Percentiles rank a stretch among this genome's conserved stretches.
Conservation (phyloP, 2,329 filamentous ascomycete genomes). For the Catunica adiposa region DNA sequence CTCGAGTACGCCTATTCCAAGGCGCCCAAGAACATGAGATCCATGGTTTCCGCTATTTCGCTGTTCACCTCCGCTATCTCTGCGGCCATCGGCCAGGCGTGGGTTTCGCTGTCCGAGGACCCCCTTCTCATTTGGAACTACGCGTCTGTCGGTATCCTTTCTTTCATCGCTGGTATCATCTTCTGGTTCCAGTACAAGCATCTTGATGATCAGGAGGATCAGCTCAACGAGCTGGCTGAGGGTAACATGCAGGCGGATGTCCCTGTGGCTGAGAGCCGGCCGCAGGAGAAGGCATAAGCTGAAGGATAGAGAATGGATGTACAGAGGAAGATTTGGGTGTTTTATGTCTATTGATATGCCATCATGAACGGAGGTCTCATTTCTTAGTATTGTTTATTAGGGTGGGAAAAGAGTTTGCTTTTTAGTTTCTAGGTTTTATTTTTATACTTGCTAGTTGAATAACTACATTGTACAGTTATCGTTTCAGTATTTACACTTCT, state of each 20-base stretch:
- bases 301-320: neutral
- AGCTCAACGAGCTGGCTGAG: constrained; percentile 41
- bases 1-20: constrained; percentile 65
- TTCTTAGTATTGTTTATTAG: neutral
- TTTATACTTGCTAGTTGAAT: neutral
- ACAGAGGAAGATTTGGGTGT: neutral
- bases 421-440: neutral
- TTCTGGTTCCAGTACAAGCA: constrained; percentile 55
- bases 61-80: constrained; percentile 55
- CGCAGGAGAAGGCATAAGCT: neutral
- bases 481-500: neutral
- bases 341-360: neutral
- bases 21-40: constrained; percentile 60
- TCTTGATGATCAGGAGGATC: constrained; percentile 48
- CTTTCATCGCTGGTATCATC: constrained; percentile 41
- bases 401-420: neutral
- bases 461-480: neutral
- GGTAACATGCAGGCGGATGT: constrained; percentile 17
- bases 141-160: constrained; percentile 45
- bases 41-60: constrained; percentile 49
- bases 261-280: neutral
- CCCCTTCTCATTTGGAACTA: constrained; percentile 64
- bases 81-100: constrained; percentile 48
- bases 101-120: constrained; percentile 30
- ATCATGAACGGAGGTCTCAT: neutral